Evolutionary conservation across 768 basidiomycete genomes (phyloP).

Genomic region (Pleurotus ostreatus): DNA sequence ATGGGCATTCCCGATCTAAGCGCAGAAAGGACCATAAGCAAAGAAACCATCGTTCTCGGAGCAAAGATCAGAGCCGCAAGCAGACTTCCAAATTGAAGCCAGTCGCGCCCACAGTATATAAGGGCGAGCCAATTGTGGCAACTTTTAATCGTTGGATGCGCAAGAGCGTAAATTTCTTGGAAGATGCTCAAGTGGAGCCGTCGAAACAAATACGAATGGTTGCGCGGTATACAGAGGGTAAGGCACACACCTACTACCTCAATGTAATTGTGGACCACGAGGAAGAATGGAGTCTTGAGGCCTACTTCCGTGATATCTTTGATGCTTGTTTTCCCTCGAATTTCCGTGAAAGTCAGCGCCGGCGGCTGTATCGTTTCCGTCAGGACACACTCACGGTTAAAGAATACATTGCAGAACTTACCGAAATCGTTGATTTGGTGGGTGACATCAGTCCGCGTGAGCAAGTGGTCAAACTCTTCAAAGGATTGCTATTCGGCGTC

Average conservation of each 20-base stretch:
- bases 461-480: constrained; percentile 29
- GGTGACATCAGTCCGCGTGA: constrained; percentile 20
- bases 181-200: neutral
- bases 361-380: constrained; percentile 13
- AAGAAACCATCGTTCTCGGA: too few species aligned
- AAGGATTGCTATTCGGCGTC: constrained; percentile 24
- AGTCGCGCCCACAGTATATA: too few species aligned
- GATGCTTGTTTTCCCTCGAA: constrained; percentile 29
- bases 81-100: too few species aligned
- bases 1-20: too few species aligned
- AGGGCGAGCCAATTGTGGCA: neutral
- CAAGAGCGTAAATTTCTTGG: neutral
- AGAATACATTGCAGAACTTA: constrained; percentile 26
- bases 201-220: neutral
- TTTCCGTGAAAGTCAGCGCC: constrained; percentile 10
- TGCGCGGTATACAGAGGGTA: constrained; percentile 11
- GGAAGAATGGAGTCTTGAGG: constrained; percentile 15
- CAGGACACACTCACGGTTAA: constrained; percentile 22
- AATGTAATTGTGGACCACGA: constrained; percentile 14
- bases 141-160: neutral
- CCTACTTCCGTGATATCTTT: constrained; percentile 26
- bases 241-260: constrained; percentile 25
- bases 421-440: constrained; percentile 23
- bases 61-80: too few species aligned
- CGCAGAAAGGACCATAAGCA: too few species aligned